These are phyloP conservation scores for Rhizodiscina lignyota DNA, from an alignment of 495 filamentous ascomycete genomes.

Conservation along the genomic window DNA sequence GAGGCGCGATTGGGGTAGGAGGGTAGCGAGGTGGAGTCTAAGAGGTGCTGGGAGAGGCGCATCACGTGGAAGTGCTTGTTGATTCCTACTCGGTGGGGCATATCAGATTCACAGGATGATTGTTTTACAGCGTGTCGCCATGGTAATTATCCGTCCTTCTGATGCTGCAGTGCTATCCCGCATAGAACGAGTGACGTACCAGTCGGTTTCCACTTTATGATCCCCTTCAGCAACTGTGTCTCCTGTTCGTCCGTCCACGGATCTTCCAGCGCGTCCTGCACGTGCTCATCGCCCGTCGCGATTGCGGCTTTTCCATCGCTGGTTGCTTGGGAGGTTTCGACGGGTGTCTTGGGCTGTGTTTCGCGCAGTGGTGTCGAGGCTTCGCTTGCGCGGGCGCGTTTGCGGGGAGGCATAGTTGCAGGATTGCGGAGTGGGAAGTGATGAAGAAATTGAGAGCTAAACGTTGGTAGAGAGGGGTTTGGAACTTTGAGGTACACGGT, in stretches of 20 bases:
- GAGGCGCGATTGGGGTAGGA: too few species aligned
- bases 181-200: slow-evolving; percentile 29
- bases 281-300: not conserved
- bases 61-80: slow-evolving; percentile 97
- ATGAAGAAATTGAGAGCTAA: too few species aligned
- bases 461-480: too few species aligned
- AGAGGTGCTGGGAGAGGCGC: too few species aligned
- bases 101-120: not conserved
- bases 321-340: not conserved
- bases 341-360: not conserved
- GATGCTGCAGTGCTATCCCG: not conserved
- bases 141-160: not conserved
- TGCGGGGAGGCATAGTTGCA: slow-evolving; percentile 2
- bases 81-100: slow-evolving; percentile 41
- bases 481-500: too few species aligned
- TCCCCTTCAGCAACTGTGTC: slow-evolving; percentile 73
- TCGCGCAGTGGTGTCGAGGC: slow-evolving; percentile 13
- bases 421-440: too few species aligned
- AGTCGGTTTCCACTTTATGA: slow-evolving; percentile 86
- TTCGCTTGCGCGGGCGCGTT: slow-evolving; percentile 7
- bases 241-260: slow-evolving; percentile 94
- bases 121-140: not conserved
- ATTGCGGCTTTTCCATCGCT: slow-evolving; percentile 9
- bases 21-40: slow-evolving; percentile 68
- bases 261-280: slow-evolving; percentile 35